Evolutionary conservation across 345 rosid species (phyloP), one percentile per base, ranked within the genome.

Genomic region (Moringa oleifera): DNA sequence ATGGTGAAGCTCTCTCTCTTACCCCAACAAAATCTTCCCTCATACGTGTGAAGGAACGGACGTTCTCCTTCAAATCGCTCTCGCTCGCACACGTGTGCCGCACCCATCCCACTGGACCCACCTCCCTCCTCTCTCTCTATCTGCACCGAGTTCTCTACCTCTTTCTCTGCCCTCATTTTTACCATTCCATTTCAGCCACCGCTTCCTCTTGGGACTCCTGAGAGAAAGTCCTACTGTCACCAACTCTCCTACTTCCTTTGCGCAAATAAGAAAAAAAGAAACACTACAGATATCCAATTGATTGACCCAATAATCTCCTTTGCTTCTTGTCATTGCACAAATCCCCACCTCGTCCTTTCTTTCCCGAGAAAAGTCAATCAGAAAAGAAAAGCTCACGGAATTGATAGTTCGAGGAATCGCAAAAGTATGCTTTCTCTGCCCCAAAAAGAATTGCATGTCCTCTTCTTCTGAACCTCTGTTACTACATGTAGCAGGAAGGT

Each of bases 1-100:
- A 59, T 5, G 53, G 81, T 65, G 57, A 68, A 58, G 45, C 25
- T 45, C 53, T 57, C 67, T 63, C 15, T 56, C 57, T 59, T 54
- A 4, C 25, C 9, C 47, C 47, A 7, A 11, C 47, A 1, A 41
- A n/a, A 41, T 41, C 47, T 41, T 41, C 47, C 12, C 6, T 41
- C 47, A 15, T 2, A 41, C 9, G 16, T 41, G 47, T 41, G 17
- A 41, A 41, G 33, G 33, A n/a, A n/a, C n/a, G n/a, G n/a, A n/a
- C n/a, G n/a, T 11, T 41, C 47, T 41, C 18, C 22, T 10, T 13
- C 20, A 28, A 16, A 41, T 15, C 47, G 2, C 13, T 41, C 12
- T n/a, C n/a, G n/a, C n/a, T n/a, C n/a, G n/a, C n/a, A n/a, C n/a
- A n/a, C n/a, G n/a, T n/a, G n/a, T n/a, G n/a, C n/a, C n/a, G n/a